phyloP scores from a whole-genome alignment of 805 yeast species.

The Lachancea lanzarotensis region DNA sequence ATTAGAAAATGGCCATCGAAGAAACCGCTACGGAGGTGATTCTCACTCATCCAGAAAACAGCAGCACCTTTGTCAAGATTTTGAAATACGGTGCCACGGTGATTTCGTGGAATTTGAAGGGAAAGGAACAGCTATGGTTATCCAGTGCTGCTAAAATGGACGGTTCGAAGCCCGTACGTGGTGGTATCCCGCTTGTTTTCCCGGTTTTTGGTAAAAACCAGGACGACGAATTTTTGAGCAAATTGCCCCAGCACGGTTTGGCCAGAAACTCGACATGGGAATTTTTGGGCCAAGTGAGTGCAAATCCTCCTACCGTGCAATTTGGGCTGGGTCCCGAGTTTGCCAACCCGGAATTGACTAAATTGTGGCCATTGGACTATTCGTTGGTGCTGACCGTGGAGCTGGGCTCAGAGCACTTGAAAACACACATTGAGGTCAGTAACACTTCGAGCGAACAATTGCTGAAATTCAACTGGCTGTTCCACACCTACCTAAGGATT shows the following conservation, averaged over 20 bases:
- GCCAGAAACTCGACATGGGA: slow-evolving; percentile 92
- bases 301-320: slow-evolving; percentile 70
- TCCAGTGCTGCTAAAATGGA: slow-evolving; percentile 74
- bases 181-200: slow-evolving; percentile 95
- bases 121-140: slow-evolving; percentile 79
- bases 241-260: slow-evolving; percentile 93
- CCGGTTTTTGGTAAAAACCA: slow-evolving; percentile 81
- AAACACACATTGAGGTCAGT: slow-evolving; percentile 66
- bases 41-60: slow-evolving; percentile 47
- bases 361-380: slow-evolving; percentile 55
- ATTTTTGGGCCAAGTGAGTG: slow-evolving; percentile 76
- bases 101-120: slow-evolving; percentile 68
- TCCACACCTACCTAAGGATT: slow-evolving; percentile 81
- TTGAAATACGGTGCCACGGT: slow-evolving; percentile 87
- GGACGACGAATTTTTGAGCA: slow-evolving; percentile 48
- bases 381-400: slow-evolving; percentile 66
- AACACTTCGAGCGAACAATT: slow-evolving; percentile 50
- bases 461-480: slow-evolving; percentile 88
- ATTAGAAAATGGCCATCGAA: slow-evolving; percentile 51
- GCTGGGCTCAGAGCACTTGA: slow-evolving; percentile 50
- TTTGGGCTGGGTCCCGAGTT: slow-evolving; percentile 87
- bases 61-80: slow-evolving; percentile 54
- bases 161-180: slow-evolving; percentile 91
- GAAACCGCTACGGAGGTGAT: slow-evolving; percentile 58
- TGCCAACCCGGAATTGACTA: slow-evolving; percentile 65